phyloP scores from a whole-genome alignment of 352 stramenopile species.

The Globisporangium iwayamae region DNA sequence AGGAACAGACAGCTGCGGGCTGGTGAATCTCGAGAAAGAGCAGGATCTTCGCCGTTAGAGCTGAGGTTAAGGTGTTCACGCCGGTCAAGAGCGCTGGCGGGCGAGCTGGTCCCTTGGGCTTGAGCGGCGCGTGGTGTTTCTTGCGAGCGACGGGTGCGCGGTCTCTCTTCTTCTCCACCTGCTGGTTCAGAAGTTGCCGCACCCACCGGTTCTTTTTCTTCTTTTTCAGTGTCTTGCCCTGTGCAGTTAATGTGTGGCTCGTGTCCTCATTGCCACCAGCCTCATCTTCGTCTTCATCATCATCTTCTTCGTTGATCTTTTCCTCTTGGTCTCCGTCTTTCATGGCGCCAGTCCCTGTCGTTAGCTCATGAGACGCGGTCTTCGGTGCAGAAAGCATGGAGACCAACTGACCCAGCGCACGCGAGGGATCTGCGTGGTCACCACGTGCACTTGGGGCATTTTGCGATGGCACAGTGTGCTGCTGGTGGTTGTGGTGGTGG shows the following conservation, averaged over 20 bases:
- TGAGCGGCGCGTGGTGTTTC: neutral
- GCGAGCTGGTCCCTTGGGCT: neutral
- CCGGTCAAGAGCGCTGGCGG: slow-evolving; percentile 27
- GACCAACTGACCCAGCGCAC: slow-evolving; percentile 3
- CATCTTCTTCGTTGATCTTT: neutral
- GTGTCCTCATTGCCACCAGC: neutral
- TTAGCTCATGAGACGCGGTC: neutral
- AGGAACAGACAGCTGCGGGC: slow-evolving; percentile 24
- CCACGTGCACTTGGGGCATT: neutral
- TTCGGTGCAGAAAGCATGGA: neutral
- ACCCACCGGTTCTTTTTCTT: slow-evolving; percentile 12
- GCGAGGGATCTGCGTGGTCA: neutral
- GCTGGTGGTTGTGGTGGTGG: neutral
- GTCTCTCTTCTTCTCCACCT: slow-evolving; percentile 9
- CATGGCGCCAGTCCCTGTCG: neutral
- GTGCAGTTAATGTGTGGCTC: neutral
- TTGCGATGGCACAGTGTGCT: neutral
- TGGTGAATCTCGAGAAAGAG: slow-evolving; percentile 32
- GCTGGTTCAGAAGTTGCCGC: slow-evolving; percentile 11
- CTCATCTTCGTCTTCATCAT: neutral
- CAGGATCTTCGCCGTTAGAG: slow-evolving; percentile 32
- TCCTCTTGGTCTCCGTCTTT: neutral
- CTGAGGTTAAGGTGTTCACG: slow-evolving; percentile 15
- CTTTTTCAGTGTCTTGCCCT: slow-evolving; percentile 4
- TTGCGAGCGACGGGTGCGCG: slow-evolving; percentile 1